A percentile compares a stretch with the other conserved stretches of the same genome.
Evolutionary conservation across 1,284 basidiomycete species (phyloP).

Genomic region (Rhodofomes roseus): DNA sequence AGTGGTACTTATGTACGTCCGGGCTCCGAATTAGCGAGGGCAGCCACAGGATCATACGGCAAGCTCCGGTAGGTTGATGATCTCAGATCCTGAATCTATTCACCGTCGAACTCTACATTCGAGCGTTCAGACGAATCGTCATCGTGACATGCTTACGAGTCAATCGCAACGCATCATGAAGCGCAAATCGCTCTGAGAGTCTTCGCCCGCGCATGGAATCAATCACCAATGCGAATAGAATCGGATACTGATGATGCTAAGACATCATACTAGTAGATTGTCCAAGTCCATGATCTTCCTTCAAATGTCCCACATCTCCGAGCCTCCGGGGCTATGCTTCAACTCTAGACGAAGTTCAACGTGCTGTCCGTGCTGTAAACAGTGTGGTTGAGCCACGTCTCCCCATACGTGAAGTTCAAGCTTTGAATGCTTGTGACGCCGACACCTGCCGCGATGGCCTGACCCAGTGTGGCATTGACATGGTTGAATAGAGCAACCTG

Average conservation of each 20-base stretch:
- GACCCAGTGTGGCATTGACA: slow-evolving; percentile 31
- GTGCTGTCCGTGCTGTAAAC: slow-evolving; percentile 18
- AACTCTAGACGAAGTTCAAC: slow-evolving; percentile 9
- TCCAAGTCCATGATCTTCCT: no score
- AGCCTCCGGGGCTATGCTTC: neutral
- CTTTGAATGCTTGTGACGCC: slow-evolving; percentile 17
- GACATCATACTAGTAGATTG: no score
- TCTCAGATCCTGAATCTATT: neutral
- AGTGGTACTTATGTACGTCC: no score
- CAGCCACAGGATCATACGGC: no score
- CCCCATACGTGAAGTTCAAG: slow-evolving; percentile 19
- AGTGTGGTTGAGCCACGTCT: slow-evolving; percentile 27
- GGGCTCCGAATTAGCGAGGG: no score
- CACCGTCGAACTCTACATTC: neutral
- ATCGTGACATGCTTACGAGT: no score
- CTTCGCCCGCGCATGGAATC: no score
- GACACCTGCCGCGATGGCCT: slow-evolving; percentile 33
- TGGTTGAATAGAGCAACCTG: slow-evolving; percentile 33
- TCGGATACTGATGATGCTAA: no score
- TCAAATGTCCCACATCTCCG: neutral
- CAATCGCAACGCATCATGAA: no score
- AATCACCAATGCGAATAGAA: no score
- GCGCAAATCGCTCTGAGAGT: no score
- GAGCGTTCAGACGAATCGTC: no score
- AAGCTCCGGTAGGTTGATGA: neutral